Conservation (phyloP, 164 flowering plant species). For the Kalanchoe fedtschenkoi region DNA sequence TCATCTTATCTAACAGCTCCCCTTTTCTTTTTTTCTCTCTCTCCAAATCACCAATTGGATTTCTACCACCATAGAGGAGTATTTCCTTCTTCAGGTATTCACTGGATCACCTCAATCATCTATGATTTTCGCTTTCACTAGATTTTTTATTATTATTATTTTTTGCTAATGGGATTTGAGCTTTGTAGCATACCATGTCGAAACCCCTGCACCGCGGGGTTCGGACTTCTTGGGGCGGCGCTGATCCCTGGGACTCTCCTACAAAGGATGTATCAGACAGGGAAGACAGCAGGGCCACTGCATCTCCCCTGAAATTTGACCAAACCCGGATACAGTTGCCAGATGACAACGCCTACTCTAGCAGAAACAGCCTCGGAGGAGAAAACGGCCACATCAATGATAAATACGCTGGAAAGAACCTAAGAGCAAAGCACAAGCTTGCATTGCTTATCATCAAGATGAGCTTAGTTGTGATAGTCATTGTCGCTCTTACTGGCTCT, state of each 20-base stretch:
- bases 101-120: too few relatives aligned
- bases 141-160: too few relatives aligned
- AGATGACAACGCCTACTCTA: not conserved
- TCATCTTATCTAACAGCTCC: too few relatives aligned
- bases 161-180: too few relatives aligned
- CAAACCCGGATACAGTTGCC: not conserved
- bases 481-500: constrained; percentile 74
- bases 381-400: not conserved
- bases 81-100: too few relatives aligned
- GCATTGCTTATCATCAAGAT: constrained; percentile 37
- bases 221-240: not conserved
- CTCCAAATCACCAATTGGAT: too few relatives aligned
- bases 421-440: constrained; percentile 47
- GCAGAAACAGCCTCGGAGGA: not conserved
- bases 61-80: too few relatives aligned
- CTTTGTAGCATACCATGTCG: not conserved
- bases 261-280: not conserved
- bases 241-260: constrained; percentile 2
- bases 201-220: constrained; percentile 2
- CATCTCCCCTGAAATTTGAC: not conserved
- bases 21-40: too few relatives aligned
- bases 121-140: too few relatives aligned
- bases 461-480: constrained; percentile 49
- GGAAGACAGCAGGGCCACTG: not conserved
- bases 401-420: constrained; percentile 13